Evolutionary conservation across 2,329 filamentous ascomycete species (phyloP).

Genomic region (Escovopsis sp.): DNA sequence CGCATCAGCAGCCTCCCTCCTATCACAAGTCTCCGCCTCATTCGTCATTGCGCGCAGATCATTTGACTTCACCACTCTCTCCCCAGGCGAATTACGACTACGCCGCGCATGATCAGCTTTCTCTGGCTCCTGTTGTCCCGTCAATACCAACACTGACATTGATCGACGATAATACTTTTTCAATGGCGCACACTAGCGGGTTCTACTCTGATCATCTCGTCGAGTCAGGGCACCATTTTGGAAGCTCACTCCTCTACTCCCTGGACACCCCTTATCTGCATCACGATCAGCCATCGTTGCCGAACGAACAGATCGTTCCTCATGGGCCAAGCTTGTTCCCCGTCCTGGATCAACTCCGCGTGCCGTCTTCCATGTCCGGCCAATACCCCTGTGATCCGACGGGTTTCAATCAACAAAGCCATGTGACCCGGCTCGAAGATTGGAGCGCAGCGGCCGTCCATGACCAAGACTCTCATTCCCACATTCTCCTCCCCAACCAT

Average conservation of each 20-base stretch:
- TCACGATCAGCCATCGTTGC: not conserved
- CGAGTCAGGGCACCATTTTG: not conserved
- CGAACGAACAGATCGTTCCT: not conserved
- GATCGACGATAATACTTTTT: not conserved
- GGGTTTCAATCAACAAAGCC: not conserved
- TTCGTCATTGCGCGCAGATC: not conserved
- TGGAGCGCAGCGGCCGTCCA: constrained; percentile 9
- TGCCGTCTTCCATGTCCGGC: constrained; percentile 4
- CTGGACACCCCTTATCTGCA: not conserved
- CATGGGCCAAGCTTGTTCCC: not conserved
- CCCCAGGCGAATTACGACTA: not conserved
- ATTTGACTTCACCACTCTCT: not conserved
- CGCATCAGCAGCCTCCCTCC: not conserved
- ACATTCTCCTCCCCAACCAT: constrained; percentile 17
- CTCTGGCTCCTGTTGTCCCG: not conserved
- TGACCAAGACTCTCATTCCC: constrained; percentile 14
- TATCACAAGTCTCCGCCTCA: not conserved
- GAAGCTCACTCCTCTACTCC: not conserved
- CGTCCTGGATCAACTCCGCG: not conserved
- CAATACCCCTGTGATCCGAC: constrained; percentile 9
- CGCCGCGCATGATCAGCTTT: not conserved
- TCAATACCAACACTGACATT: too few species aligned
- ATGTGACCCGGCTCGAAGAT: constrained; percentile 1
- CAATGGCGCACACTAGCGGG: not conserved
- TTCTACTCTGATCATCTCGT: constrained; percentile 2